Conservation (phyloP, 1,139 yeast genomes). For the Diutina scorzettiae region DNA sequence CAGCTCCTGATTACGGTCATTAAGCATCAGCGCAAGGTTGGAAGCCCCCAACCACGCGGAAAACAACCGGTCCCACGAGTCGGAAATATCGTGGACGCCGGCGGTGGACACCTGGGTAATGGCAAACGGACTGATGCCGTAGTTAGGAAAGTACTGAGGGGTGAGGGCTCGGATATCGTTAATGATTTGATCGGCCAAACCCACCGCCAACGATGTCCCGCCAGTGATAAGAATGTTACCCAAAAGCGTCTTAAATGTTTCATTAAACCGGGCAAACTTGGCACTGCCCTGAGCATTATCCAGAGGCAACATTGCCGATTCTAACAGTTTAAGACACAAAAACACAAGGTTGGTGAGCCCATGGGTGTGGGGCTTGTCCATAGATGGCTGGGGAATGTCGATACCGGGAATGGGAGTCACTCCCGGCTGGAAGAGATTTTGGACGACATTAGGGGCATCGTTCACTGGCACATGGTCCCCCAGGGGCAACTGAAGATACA, state of each 20-base stretch:
- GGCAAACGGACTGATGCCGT: slow-evolving; percentile 23
- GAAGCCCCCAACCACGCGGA: slow-evolving; percentile 62
- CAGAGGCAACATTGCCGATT: slow-evolving; percentile 10
- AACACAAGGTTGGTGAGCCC: slow-evolving; percentile 37
- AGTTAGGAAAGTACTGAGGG: slow-evolving; percentile 38
- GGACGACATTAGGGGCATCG: slow-evolving; percentile 34
- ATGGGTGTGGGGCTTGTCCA: slow-evolving; percentile 12
- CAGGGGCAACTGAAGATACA: slow-evolving; percentile 32
- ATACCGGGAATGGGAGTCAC: slow-evolving; percentile 20
- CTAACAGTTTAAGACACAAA: slow-evolving; percentile 26
- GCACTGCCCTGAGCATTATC: slow-evolving; percentile 9
- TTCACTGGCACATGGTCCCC: slow-evolving; percentile 23
- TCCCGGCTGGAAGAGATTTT: slow-evolving; percentile 45
- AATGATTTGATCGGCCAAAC: slow-evolving; percentile 48
- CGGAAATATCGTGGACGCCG: slow-evolving; percentile 20
- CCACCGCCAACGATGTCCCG: slow-evolving; percentile 46
- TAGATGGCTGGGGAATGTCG: slow-evolving; percentile 23
- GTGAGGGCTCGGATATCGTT: slow-evolving; percentile 43
- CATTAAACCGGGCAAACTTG: slow-evolving; percentile 22
- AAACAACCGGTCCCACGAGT: slow-evolving; percentile 41
- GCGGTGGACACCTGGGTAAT: slow-evolving; percentile 16
- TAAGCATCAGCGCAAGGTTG: slow-evolving; percentile 42
- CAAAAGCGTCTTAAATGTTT: slow-evolving; percentile 29
- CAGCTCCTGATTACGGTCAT: slow-evolving; percentile 21
- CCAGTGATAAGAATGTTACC: slow-evolving; percentile 62